Conservation (phyloP, 2,329 filamentous ascomycete species). For the Orbilia javanica region DNA sequence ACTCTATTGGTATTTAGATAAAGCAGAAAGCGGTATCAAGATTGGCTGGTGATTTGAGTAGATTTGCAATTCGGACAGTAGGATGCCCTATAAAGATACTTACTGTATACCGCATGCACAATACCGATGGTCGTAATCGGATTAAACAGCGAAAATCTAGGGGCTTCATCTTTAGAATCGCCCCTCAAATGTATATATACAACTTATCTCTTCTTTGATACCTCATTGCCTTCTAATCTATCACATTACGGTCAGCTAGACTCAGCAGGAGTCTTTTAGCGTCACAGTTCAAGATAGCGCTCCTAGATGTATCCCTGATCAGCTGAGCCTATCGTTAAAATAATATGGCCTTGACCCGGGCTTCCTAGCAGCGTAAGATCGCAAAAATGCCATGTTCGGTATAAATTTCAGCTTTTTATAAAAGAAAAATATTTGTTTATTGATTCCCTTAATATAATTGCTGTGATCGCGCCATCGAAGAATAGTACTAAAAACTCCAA, state of each 20-base stretch:
- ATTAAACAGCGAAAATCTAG: background rate
- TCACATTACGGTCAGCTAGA: no score
- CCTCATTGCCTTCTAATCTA: no score
- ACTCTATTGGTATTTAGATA: conserved; percentile 17
- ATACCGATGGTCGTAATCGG: background rate
- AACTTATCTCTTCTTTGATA: background rate
- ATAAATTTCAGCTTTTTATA: background rate
- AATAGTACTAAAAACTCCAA: background rate
- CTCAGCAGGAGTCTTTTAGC: no score
- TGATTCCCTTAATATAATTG: background rate
- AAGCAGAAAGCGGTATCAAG: background rate
- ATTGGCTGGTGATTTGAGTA: background rate
- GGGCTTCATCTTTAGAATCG: background rate
- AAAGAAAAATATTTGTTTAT: background rate
- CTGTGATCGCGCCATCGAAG: background rate
- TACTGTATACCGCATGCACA: no score
- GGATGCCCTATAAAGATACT: background rate
- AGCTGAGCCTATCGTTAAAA: no score
- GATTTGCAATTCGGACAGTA: background rate
- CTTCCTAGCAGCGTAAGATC: no score
- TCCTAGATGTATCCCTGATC: no score
- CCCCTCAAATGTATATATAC: background rate
- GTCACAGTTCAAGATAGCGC: no score
- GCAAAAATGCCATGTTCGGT: no score
- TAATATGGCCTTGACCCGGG: no score